Evolutionary conservation across 331 rosid genomes (phyloP).

Genomic region (Spiraea crenata): DNA sequence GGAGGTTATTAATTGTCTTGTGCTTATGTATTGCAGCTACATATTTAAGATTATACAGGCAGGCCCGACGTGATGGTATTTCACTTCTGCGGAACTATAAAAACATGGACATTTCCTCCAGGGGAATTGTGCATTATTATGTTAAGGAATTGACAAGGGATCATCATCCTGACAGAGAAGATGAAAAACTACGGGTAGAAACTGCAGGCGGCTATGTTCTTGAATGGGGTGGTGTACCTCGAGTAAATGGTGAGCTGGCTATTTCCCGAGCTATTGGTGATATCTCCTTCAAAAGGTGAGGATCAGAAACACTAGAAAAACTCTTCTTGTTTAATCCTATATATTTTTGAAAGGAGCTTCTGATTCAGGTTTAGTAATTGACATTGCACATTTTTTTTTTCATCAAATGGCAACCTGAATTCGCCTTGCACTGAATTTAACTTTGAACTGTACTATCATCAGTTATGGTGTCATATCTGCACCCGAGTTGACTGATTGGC

Average conservation of each 20-base stretch:
- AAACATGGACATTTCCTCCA: conserved; percentile 50
- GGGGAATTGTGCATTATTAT: conserved; percentile 57
- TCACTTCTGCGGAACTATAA: conserved; percentile 50
- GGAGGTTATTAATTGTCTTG: conserved; percentile 26
- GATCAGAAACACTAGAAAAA: conserved; percentile 15
- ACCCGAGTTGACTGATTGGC: conserved; percentile 97
- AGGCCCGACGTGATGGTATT: conserved; percentile 55
- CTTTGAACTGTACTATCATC: conserved; percentile 32
- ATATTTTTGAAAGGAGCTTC: neutral
- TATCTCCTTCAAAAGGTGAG: conserved; percentile 73
- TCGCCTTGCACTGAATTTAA: conserved; percentile 18
- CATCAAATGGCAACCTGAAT: neutral
- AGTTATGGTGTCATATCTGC: conserved; percentile 86
- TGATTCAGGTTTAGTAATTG: neutral
- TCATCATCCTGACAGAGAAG: conserved; percentile 96
- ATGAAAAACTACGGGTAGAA: conserved; percentile 85
- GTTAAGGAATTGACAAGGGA: conserved; percentile 91
- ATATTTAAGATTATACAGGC: conserved; percentile 64
- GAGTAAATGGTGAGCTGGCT: conserved; percentile 92
- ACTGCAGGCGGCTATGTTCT: conserved; percentile 89
- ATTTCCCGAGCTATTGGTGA: conserved; percentile 89
- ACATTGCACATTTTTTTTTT: neutral
- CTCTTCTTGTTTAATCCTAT: neutral
- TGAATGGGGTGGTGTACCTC: conserved; percentile 80
- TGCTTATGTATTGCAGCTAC: conserved; percentile 56